These are phyloP conservation scores for Colletotrichum sp. DNA, from an alignment of 2,329 filamentous ascomycete genomes.

Conservation along the genomic window DNA sequence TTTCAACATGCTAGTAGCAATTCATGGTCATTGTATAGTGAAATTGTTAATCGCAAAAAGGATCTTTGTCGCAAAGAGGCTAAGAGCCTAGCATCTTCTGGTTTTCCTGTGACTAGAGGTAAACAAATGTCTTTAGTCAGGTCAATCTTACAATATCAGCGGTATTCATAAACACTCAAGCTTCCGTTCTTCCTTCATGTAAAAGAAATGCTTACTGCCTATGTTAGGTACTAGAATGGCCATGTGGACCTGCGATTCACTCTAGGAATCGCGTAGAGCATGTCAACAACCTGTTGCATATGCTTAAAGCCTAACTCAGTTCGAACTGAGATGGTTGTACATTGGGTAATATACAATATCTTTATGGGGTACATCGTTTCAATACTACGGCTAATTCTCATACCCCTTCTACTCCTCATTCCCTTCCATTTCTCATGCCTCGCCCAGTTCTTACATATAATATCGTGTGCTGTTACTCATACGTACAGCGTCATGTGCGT, in stretches of 20 bases:
- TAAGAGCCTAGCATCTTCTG: background rate
- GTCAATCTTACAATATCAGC: background rate
- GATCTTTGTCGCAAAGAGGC: background rate
- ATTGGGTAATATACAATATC: too few relatives aligned
- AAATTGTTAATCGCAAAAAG: background rate
- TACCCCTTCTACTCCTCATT: too few relatives aligned
- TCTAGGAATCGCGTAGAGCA: background rate
- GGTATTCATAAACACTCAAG: background rate
- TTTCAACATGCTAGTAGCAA: background rate
- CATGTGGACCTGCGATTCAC: background rate
- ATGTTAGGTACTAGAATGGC: background rate
- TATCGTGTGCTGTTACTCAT: background rate
- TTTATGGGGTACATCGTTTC: too few relatives aligned
- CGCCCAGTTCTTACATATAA: background rate
- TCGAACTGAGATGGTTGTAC: background rate
- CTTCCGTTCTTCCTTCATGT: background rate
- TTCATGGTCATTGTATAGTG: background rate
- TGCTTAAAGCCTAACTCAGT: background rate
- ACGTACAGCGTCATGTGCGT: background rate
- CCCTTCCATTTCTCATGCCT: too few relatives aligned
- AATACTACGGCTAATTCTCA: too few relatives aligned
- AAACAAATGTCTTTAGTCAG: background rate
- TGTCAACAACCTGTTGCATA: background rate
- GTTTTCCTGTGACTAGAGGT: background rate
- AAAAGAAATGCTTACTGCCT: background rate